Evolutionary conservation across 495 filamentous ascomycete genomes (phyloP).

Genomic region (Aspergillus coremiiformis): DNA sequence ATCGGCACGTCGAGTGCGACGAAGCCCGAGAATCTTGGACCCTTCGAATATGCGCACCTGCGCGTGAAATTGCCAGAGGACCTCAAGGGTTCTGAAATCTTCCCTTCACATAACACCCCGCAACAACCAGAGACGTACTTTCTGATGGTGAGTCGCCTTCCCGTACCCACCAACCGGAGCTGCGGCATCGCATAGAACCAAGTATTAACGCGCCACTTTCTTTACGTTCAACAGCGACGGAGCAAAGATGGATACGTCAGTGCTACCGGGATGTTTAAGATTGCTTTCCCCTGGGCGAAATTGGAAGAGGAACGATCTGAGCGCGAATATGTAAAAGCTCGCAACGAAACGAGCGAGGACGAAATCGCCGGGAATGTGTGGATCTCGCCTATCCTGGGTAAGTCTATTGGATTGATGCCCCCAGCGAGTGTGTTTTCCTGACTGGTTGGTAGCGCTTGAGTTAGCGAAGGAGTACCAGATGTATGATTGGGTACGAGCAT

Average conservation of each 20-base stretch:
- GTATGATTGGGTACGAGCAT: constrained; percentile 77
- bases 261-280: constrained; percentile 99
- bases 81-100: constrained; percentile 81
- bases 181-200: background rate
- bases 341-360: constrained; percentile 70
- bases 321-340: constrained; percentile 74
- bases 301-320: constrained; percentile 77
- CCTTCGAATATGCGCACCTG: constrained; percentile 93
- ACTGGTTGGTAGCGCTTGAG: constrained; percentile 53
- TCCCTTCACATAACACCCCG: constrained; percentile 54
- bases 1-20: constrained; percentile 57
- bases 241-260: constrained; percentile 92
- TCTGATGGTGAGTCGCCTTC: constrained; percentile 62
- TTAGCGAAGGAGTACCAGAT: constrained; percentile 81
- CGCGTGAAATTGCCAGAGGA: constrained; percentile 84
- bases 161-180: background rate
- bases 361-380: constrained; percentile 96
- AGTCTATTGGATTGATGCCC: constrained; percentile 14
- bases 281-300: constrained; percentile 89
- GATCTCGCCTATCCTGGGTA: constrained; percentile 79
- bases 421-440: constrained; percentile 1
- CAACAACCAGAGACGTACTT: constrained; percentile 81
- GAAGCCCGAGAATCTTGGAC: constrained; percentile 62
- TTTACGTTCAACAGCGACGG: constrained; percentile 52
- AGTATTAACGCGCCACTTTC: background rate